phyloP scores from a whole-genome alignment of 2,329 filamentous ascomycete species.

The Talaromyces piceae region DNA sequence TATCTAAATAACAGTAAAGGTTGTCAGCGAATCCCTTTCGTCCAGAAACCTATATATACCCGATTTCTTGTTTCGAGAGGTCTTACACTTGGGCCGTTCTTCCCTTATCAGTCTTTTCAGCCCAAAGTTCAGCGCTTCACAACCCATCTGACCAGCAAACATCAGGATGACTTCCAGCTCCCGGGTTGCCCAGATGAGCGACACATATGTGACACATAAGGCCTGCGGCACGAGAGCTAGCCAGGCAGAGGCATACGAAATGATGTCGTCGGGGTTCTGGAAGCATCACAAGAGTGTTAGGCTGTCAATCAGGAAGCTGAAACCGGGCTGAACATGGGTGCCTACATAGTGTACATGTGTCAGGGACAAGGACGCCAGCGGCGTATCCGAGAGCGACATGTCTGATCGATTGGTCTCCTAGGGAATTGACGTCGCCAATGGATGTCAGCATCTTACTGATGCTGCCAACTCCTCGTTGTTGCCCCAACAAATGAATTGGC shows the following conservation, averaged over 20 bases:
- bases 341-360: conserved; percentile 94
- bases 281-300: background rate
- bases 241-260: conserved; percentile 87
- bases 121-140: conserved; percentile 82
- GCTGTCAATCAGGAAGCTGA: background rate
- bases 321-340: conserved; percentile 7
- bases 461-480: background rate
- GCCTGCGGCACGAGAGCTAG: conserved; percentile 90
- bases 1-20: conserved; percentile 40
- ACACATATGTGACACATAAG: conserved; percentile 81
- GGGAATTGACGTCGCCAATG: background rate
- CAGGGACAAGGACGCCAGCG: conserved; percentile 81
- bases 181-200: conserved; percentile 82
- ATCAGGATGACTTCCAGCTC: conserved; percentile 84
- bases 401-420: background rate
- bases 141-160: conserved; percentile 84
- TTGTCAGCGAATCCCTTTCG: background rate
- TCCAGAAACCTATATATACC: no score
- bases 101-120: conserved; percentile 90
- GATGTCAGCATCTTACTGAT: background rate
- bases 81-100: conserved; percentile 71
- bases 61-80: background rate
- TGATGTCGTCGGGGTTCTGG: conserved; percentile 73
- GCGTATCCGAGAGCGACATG: conserved; percentile 28
- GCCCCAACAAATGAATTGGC: no score